Base-by-base conservation (phyloP, 768 basidiomycete genomes). In the Mrakia frigida region DNA sequence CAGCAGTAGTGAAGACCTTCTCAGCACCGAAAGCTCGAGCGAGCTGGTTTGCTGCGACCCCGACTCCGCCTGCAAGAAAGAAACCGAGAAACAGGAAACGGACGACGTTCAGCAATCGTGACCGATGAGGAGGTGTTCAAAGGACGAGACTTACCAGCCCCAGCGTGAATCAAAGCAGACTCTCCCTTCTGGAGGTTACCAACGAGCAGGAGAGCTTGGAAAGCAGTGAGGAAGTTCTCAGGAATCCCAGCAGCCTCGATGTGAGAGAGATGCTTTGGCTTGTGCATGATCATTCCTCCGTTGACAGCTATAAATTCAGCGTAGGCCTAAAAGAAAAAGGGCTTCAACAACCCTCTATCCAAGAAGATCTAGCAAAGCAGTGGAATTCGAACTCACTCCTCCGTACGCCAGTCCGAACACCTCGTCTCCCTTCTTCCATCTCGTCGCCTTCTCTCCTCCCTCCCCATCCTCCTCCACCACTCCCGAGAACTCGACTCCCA, bases 401-500 rank as follows among this genome's bases (percentile, higher is more conserved):
- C 94, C 94, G 43, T 87, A 88, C 11, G 90, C 87, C 3, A 96
- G 86, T 28, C 94, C 94, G 79, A 91, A 86, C 14, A 93, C 91
- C 81, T 91, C 89, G 79, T 92, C 90, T 6, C 88, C 88, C 35
- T 87, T 80, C 79, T 87, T 85, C 87, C 89, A 92, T 61, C 83
- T 83, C 41, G n/a, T 33, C 46, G 50, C 67, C 37, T 68, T 52
- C 33, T 85, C 84, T 14, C 87, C 87, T 39, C 82, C 85, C 23
- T 85, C 80, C 0, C 90, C 90, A 21, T 90, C 79, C 68, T 87
- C 85, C 52, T 86, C 84, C 68, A 93, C 86, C 3, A 81, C 82
- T 7, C 92, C 92, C 33, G 92, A 88, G 82, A 95, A 96, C 83
- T 96, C 94, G 61, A 94, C 91, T 5, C 94, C 93, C 13, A 95